Base-by-base conservation (phyloP, 805 yeast genomes). In the Jamesozyma rosinii region DNA sequence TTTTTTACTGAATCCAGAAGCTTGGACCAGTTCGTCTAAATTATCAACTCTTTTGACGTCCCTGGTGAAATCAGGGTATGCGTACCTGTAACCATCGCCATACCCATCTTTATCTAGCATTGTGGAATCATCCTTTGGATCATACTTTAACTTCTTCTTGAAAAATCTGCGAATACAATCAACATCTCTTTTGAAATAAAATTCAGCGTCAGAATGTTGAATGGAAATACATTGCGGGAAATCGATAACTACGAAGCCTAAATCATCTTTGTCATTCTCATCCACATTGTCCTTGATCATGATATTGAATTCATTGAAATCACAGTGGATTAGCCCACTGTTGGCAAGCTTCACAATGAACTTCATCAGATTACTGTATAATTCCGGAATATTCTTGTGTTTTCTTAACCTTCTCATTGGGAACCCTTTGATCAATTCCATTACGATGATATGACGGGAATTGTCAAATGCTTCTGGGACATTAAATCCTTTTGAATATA, bases 151-250 rank as follows among this genome's bases (percentile, higher is more conserved):
- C 61, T 83, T 83, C 60, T 77, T 79, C 47, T 72, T 79, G 67
- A 92, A 92, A 57, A 90, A 92, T 37, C 79, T 71, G 49, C 88
- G 73, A 42, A 92, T 80, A 63, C 97, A 89, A 44, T 86, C 84
- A 20, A 92, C 94, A 65, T 92, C 99, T 67, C 99, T 75, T 53
- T 85, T 77, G 64, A 92, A 92, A 62, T 86, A 89, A 44, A 72
- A 75, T 49, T 81, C 81, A 5, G 97, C 97, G 60, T 92, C 96
- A 3, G 70, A 72, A 59, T 92, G 99, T 51, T 83, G 89, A 37
- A 85, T 84, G 19, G 96, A 86, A 15, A 92, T 83, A 77, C 97
- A 90, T 65, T 92, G 99, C 3, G 99, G 99, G 71, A 92, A 92
- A 71, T 92, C 99, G 55, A 92, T 90, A 22, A 92, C 95, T 18